Conservation (phyloP, 495 filamentous ascomycete genomes). For the Hypoxylon crocopeplum region DNA sequence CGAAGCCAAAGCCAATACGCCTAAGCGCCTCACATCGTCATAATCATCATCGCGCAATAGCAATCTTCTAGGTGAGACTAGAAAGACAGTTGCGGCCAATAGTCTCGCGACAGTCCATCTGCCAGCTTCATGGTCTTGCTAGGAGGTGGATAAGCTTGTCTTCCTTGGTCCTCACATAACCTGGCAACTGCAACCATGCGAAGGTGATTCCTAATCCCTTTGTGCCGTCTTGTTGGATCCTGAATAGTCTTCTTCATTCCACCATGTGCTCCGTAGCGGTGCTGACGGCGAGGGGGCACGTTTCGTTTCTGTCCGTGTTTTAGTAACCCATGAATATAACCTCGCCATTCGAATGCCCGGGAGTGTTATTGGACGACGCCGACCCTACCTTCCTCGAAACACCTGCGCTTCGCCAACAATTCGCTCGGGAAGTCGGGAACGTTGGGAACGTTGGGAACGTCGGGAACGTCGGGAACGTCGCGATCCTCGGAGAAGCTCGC, state of each 20-base stretch:
- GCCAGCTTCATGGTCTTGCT: too few species aligned
- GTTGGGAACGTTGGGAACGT: too few species aligned
- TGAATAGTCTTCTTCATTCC: neutral
- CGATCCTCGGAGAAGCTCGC: slow-evolving; percentile 37
- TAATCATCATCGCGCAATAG: slow-evolving; percentile 10
- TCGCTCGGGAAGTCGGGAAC: slow-evolving; percentile 13
- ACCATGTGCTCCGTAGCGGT: neutral
- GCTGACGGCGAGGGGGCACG: neutral
- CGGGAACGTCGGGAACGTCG: slow-evolving; percentile 15
- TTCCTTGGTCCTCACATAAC: too few species aligned
- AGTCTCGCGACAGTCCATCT: neutral
- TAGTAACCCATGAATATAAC: slow-evolving; percentile 21
- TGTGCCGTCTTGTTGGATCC: neutral
- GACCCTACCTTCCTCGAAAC: slow-evolving; percentile 32
- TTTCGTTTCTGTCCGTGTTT: slow-evolving; percentile 20
- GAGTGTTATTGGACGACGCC: slow-evolving; percentile 30
- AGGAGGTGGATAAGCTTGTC: too few species aligned
- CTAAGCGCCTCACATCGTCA: slow-evolving; percentile 9
- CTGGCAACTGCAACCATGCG: neutral
- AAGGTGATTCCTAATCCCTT: slow-evolving; percentile 3
- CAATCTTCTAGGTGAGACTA: neutral
- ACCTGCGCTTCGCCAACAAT: slow-evolving; percentile 25
- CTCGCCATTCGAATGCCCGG: slow-evolving; percentile 1
- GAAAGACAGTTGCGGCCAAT: neutral
- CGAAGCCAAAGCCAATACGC: slow-evolving; percentile 1